Conservation (phyloP, 1,284 basidiomycete species). For the Cryptococcus sp. region DNA sequence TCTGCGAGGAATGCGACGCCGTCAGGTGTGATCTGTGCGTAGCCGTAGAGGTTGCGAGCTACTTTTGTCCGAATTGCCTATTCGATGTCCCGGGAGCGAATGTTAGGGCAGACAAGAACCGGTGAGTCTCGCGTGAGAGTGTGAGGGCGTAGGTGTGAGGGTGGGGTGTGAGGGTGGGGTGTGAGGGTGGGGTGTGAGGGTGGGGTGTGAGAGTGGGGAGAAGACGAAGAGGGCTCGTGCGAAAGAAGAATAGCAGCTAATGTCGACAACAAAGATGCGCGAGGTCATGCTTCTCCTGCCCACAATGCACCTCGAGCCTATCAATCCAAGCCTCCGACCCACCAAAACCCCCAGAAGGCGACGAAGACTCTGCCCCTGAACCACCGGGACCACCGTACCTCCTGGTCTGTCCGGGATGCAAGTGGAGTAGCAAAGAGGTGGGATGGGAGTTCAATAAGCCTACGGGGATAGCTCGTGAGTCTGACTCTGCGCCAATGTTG, state of each 20-base stretch:
- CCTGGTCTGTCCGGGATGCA: slow-evolving; percentile 84
- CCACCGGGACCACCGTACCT: slow-evolving; percentile 78
- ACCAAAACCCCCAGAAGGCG: slow-evolving; percentile 48
- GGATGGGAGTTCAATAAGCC: slow-evolving; percentile 94
- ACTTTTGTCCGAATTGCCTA: slow-evolving; percentile 98
- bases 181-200: too few relatives aligned
- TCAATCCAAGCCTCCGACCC: slow-evolving; percentile 77
- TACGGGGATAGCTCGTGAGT: slow-evolving; percentile 80
- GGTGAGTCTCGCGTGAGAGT: slow-evolving; percentile 55
- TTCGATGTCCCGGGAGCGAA: slow-evolving; percentile 97
- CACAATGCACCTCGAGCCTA: slow-evolving; percentile 82
- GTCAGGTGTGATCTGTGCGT: slow-evolving; percentile 91
- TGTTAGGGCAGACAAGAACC: slow-evolving; percentile 91
- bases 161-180: too few relatives aligned
- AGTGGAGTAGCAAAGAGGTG: slow-evolving; percentile 90
- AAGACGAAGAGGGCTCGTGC: background rate
- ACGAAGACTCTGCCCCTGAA: slow-evolving; percentile 10
- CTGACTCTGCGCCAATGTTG: too few relatives aligned
- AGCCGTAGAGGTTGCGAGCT: slow-evolving; percentile 86
- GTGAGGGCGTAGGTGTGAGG: background rate
- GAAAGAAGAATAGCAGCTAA: background rate
- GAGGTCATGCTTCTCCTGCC: slow-evolving; percentile 95
- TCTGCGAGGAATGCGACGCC: slow-evolving; percentile 97
- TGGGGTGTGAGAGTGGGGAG: too few relatives aligned
- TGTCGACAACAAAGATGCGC: slow-evolving; percentile 68